Evolutionary conservation across 2,329 filamentous ascomycete species (phyloP).

Genomic region (Lasiodiplodia sp.): DNA sequence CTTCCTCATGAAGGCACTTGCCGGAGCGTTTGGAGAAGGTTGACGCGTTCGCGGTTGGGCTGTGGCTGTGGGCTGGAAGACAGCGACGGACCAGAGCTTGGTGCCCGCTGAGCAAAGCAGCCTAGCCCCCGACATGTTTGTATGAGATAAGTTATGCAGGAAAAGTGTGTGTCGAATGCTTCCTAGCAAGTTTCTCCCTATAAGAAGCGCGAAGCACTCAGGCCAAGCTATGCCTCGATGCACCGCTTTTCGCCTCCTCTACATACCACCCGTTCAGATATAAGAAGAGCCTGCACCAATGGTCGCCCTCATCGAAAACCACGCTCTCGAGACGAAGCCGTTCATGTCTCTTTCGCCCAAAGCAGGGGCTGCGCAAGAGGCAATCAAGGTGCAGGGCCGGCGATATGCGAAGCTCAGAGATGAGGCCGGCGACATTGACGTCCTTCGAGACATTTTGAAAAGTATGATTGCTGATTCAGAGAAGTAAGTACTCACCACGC

Average conservation of each 20-base stretch:
- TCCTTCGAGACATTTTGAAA: conserved; percentile 11
- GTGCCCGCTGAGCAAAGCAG: conserved; percentile 15
- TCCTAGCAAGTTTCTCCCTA: conserved; percentile 8
- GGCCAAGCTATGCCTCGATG: conserved; percentile 20
- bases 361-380: conserved; percentile 13
- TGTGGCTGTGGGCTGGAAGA: conserved; percentile 9
- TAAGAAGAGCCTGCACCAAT: conserved; percentile 9
- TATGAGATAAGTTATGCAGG: conserved; percentile 23
- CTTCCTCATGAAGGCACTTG: conserved; percentile 17
- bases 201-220: conserved; percentile 26
- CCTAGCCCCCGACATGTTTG: conserved; percentile 24
- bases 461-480: conserved; percentile 18
- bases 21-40: conserved; percentile 10
- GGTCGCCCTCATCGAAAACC: conserved; percentile 18
- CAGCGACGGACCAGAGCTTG: conserved; percentile 7
- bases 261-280: background rate
- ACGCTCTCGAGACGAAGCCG: conserved; percentile 19
- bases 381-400: conserved; percentile 19
- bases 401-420: conserved; percentile 20
- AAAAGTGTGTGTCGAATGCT: conserved; percentile 15
- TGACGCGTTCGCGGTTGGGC: conserved; percentile 23
- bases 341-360: conserved; percentile 21
- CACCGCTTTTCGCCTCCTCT: background rate
- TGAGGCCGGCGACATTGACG: conserved; percentile 14
- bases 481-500: conserved; percentile 7